phyloP scores from a whole-genome alignment of 1,139 yeast genomes.

The Eremothecium coryli region DNA sequence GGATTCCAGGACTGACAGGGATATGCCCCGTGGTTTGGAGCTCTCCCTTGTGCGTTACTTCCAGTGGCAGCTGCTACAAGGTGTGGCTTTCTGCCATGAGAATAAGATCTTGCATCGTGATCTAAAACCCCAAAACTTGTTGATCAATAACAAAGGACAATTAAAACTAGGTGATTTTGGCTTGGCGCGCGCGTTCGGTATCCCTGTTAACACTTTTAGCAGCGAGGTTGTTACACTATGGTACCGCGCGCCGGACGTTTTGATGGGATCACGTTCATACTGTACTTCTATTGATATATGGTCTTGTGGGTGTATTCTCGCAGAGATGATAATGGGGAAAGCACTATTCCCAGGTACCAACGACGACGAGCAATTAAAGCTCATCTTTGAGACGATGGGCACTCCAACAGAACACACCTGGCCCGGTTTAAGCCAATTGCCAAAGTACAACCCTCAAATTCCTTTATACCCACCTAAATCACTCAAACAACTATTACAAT shows the following conservation, averaged over 20 bases:
- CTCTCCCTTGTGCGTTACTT: constrained; percentile 83
- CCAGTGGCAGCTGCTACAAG: constrained; percentile 85
- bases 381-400: constrained; percentile 89
- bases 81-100: constrained; percentile 91
- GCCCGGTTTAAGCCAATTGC: constrained; percentile 85
- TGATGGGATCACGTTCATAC: constrained; percentile 88
- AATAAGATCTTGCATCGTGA: constrained; percentile 92
- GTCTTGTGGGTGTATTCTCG: constrained; percentile 97
- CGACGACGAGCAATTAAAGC: constrained; percentile 85
- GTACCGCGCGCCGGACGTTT: constrained; percentile 97
- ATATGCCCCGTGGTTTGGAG: constrained; percentile 29
- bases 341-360: constrained; percentile 95
- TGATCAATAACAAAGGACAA: constrained; percentile 82
- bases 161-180: constrained; percentile 96
- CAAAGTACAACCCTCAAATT: constrained; percentile 77
- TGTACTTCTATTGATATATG: constrained; percentile 96
- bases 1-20: constrained; percentile 46
- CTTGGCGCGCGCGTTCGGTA: constrained; percentile 94
- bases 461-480: constrained; percentile 88
- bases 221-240: constrained; percentile 96
- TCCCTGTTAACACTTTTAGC: constrained; percentile 93
- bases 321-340: constrained; percentile 98
- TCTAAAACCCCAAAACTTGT: constrained; percentile 86
- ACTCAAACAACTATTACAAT: constrained; percentile 52
- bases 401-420: constrained; percentile 93